phyloP scores from a whole-genome alignment of 257 asterid genomes.

The Thymus mandschuricus region DNA sequence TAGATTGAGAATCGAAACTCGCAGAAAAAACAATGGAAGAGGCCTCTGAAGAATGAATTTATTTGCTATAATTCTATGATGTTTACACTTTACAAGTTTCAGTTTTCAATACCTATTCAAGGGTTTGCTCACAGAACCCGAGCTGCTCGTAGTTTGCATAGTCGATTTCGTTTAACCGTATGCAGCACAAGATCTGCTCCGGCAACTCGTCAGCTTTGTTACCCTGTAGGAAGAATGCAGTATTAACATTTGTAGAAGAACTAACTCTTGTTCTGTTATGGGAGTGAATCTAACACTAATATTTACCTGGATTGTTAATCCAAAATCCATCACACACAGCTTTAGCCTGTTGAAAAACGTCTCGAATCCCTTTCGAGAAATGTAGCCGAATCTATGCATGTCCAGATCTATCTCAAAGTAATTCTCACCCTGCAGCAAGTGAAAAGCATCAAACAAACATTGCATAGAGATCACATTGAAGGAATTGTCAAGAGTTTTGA shows the following conservation, averaged over 20 bases:
- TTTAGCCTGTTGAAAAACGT: slow-evolving; percentile 73
- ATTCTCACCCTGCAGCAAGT: slow-evolving; percentile 62
- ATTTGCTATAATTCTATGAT: slow-evolving; percentile 20
- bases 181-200: slow-evolving; percentile 76
- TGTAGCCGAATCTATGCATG: slow-evolving; percentile 90
- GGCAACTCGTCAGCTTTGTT: slow-evolving; percentile 85
- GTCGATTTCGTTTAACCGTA: slow-evolving; percentile 67
- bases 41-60: slow-evolving; percentile 17
- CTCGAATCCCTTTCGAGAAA: slow-evolving; percentile 80
- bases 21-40: slow-evolving; percentile 15
- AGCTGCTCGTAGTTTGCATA: slow-evolving; percentile 70
- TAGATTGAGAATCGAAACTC: neutral
- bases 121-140: slow-evolving; percentile 44
- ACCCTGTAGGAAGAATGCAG: slow-evolving; percentile 47
- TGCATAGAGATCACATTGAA: too few relatives aligned
- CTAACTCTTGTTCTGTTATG: neutral
- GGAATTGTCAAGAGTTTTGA: too few relatives aligned
- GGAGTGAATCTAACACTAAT: neutral
- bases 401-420: slow-evolving; percentile 86
- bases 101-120: slow-evolving; percentile 32
- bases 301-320: slow-evolving; percentile 86
- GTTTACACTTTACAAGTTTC: slow-evolving; percentile 26
- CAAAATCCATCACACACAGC: slow-evolving; percentile 76
- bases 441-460: neutral
- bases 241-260: slow-evolving; percentile 17